A percentile compares a stretch with the other conserved stretches of the same genome.
Evolutionary conservation across 768 basidiomycete genomes (phyloP).

Genomic region (Paxillus involutus): DNA sequence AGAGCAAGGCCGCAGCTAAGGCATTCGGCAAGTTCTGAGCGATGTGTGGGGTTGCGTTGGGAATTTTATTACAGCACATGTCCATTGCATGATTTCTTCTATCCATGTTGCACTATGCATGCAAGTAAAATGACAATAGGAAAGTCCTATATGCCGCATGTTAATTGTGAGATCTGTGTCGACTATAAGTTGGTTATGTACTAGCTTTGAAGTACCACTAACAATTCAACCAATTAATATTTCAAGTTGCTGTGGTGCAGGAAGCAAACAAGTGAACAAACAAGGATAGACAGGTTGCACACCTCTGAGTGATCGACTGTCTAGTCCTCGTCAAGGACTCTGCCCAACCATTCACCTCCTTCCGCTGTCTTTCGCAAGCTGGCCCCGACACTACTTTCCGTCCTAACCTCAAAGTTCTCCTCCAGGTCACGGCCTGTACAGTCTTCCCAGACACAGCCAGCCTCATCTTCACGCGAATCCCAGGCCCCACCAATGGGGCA

Average conservation of each 20-base stretch:
- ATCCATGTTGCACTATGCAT: constrained; percentile 27
- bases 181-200: too few relatives aligned
- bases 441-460: constrained; percentile 70
- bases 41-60: background rate
- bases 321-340: constrained; percentile 27
- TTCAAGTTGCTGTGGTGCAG: background rate
- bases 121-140: constrained; percentile 22
- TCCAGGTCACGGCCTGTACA: constrained; percentile 65
- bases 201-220: background rate
- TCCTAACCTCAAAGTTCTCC: constrained; percentile 62
- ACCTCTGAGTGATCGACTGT: constrained; percentile 20
- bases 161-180: background rate
- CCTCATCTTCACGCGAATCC: constrained; percentile 38
- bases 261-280: constrained; percentile 35
- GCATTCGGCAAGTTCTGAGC: constrained; percentile 91
- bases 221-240: background rate
- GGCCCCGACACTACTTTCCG: constrained; percentile 82
- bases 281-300: constrained; percentile 24
- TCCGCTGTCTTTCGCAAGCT: constrained; percentile 47
- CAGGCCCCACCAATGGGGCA: constrained; percentile 70
- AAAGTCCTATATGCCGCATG: background rate
- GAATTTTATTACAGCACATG: constrained; percentile 14
- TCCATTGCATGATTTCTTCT: constrained; percentile 23
- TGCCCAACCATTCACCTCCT: background rate
- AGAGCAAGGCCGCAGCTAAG: constrained; percentile 90